These are phyloP conservation scores for Dendrobium officinale DNA, from an alignment of 106 monocot species.

Conservation along the genomic window DNA sequence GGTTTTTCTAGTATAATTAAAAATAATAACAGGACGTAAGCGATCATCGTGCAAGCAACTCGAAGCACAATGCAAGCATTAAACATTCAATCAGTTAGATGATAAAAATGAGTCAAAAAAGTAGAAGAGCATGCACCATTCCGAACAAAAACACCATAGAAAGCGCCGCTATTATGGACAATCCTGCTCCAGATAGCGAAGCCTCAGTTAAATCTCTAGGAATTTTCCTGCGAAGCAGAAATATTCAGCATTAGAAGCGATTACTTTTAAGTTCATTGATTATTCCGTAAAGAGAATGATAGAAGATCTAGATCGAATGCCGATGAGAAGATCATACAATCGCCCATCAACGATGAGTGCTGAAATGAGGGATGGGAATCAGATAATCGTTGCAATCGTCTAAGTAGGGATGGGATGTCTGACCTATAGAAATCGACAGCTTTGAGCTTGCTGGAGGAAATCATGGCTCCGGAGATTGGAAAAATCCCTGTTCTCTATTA, in stretches of 20 bases:
- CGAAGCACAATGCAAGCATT: not conserved
- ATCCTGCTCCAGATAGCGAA: conserved; percentile 87
- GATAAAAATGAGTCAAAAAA: not conserved
- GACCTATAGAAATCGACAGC: conserved; percentile 98
- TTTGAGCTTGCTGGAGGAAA: conserved; percentile 73
- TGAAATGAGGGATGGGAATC: not conserved
- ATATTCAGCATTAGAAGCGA: not conserved
- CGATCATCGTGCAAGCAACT: not conserved
- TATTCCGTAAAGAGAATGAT: not conserved
- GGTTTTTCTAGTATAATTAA: not conserved
- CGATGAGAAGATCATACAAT: not conserved
- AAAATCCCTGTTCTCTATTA: not conserved
- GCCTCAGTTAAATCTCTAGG: conserved; percentile 99
- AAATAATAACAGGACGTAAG: not conserved
- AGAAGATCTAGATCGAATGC: not conserved
- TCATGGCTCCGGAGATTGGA: conserved; percentile 37
- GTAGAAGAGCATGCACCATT: conserved; percentile 50
- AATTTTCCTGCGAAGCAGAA: conserved; percentile 71
- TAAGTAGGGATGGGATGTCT: not conserved
- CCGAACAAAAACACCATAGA: conserved; percentile 90
- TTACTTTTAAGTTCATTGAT: not conserved
- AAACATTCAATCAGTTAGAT: not conserved
- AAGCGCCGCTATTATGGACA: conserved; percentile 82
- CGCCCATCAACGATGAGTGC: conserved; percentile 1
- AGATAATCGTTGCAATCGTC: not conserved